A percentile compares a stretch with the other conserved stretches of the same genome.
Evolutionary conservation across 1,284 basidiomycete species (phyloP).

Genomic region (Ustilago shanxiensis): DNA sequence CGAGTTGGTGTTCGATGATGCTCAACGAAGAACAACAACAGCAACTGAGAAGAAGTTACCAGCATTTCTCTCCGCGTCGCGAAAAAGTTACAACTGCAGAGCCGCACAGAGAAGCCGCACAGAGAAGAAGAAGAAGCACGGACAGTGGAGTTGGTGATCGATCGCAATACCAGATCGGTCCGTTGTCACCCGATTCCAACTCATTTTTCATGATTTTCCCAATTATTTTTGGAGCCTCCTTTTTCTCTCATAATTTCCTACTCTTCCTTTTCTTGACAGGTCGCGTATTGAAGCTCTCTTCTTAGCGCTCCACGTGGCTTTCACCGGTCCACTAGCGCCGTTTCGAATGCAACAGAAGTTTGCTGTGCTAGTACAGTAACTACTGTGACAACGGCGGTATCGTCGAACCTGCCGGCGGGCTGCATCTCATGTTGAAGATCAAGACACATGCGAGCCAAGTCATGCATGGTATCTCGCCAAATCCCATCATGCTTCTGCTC

Average conservation of each 20-base stretch:
- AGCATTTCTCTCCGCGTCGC: conserved; percentile 36
- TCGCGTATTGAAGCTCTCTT: neutral
- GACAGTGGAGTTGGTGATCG: conserved; percentile 25
- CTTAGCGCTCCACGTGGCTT: neutral
- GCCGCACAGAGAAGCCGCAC: neutral
- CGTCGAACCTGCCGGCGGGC: neutral
- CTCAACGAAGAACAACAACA: conserved; percentile 15
- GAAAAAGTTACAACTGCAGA: conserved; percentile 20
- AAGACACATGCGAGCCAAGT: neutral
- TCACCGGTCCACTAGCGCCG: conserved; percentile 3
- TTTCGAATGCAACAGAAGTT: neutral
- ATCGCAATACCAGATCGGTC: conserved; percentile 15
- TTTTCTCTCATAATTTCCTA: neutral
- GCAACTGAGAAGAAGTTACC: conserved; percentile 19
- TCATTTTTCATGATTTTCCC: conserved; percentile 2
- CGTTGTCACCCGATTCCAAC: conserved; percentile 1
- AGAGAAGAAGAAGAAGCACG: too few species aligned
- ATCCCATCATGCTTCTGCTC: neutral
- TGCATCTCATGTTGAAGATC: neutral
- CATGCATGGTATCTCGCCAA: neutral
- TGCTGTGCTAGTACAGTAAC: too few species aligned
- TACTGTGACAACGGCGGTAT: neutral
- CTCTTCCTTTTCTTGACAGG: neutral
- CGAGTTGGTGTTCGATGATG: neutral
- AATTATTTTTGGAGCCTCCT: neutral